Conservation (phyloP, 306 rosid species). For the Vicia sativa region DNA sequence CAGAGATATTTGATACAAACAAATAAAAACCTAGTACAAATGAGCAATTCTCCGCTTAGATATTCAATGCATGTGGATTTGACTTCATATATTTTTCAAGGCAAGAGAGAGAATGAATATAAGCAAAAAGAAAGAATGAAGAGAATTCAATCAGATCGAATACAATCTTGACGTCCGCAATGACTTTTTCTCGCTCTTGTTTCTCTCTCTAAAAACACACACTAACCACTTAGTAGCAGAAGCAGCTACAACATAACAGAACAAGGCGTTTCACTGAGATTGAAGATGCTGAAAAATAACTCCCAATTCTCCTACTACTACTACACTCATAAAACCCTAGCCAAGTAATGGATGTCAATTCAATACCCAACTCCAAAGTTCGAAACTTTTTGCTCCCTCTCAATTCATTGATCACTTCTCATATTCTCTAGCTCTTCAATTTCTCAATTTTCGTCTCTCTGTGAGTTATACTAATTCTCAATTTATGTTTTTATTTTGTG, state of each 20-base stretch:
- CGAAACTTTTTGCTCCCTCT: constrained; percentile 27
- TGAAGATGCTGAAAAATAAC: constrained; percentile 6
- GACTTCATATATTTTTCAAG: constrained; percentile 56
- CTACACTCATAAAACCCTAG: constrained; percentile 61
- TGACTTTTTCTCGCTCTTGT: constrained; percentile 44
- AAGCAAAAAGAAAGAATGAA: constrained; percentile 51
- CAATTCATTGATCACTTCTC: constrained; percentile 36
- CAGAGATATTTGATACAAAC: no score
- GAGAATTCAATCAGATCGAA: constrained; percentile 84
- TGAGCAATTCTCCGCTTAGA: no score
- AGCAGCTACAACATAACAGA: constrained; percentile 29
- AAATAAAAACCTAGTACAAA: no score
- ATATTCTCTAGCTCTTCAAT: constrained; percentile 41
- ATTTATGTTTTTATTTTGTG: constrained; percentile 32
- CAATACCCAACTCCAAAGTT: constrained; percentile 33
- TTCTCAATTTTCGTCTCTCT: constrained; percentile 42
- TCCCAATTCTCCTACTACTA: not conserved
- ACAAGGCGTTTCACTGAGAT: constrained; percentile 38
- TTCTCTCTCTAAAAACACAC: constrained; percentile 55
- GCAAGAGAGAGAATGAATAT: constrained; percentile 34
- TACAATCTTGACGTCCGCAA: constrained; percentile 96
- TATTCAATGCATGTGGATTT: constrained; percentile 35
- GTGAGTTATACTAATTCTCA: constrained; percentile 45
- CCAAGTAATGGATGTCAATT: constrained; percentile 8
- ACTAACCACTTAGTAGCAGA: constrained; percentile 29